These are phyloP conservation scores for Fusarium nygamai DNA, from an alignment of 2,329 filamentous ascomycete species.

Conservation along the genomic window DNA sequence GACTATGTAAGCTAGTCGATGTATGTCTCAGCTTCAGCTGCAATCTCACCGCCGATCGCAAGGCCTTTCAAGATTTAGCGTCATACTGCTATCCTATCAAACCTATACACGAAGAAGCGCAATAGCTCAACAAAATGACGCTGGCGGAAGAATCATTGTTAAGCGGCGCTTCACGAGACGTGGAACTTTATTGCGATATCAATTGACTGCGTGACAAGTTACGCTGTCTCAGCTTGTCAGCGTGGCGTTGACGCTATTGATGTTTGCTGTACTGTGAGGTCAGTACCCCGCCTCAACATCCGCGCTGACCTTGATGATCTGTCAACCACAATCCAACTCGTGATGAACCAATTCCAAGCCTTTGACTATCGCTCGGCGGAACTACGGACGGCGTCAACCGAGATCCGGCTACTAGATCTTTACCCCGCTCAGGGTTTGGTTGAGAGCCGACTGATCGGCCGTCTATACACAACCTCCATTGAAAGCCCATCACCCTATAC, in stretches of 20 bases:
- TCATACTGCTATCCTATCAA: not conserved
- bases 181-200: not conserved
- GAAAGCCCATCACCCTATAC: not conserved
- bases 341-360: not conserved
- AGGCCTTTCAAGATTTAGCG: not conserved
- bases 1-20: not conserved
- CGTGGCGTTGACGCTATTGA: not conserved
- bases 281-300: not conserved
- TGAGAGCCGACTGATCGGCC: rapidly evolving
- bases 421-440: not conserved
- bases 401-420: not conserved
- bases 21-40: not conserved
- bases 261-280: not conserved
- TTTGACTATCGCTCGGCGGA: not conserved
- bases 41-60: not conserved
- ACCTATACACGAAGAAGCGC: not conserved
- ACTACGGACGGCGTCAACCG: not conserved
- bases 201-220: not conserved
- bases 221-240: not conserved
- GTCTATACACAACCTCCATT: not conserved
- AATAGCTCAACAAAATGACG: not conserved
- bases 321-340: not conserved
- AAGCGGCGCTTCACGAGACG: not conserved
- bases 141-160: rapidly evolving
- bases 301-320: not conserved